Conservation (phyloP, 345 rosid genomes). For the Anastatica hierochuntica region DNA sequence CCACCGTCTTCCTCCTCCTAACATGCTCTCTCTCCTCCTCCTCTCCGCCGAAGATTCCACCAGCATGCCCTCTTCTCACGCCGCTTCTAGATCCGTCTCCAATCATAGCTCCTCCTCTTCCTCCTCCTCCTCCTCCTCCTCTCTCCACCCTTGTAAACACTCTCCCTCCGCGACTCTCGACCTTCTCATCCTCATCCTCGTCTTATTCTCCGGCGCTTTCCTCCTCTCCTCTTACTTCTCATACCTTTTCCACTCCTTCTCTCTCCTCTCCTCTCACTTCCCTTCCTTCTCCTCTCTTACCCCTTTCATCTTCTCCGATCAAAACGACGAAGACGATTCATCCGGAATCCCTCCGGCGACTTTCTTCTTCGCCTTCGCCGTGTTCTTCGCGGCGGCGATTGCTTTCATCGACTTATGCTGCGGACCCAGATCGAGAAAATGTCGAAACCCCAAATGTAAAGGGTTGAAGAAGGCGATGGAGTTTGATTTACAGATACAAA, state of each 20-base stretch:
- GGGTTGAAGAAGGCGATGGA: slow-evolving; percentile 87
- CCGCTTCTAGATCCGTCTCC: slow-evolving; percentile 22
- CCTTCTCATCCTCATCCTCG: slow-evolving; percentile 66
- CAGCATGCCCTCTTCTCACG: slow-evolving; percentile 25
- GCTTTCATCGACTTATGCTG: slow-evolving; percentile 33
- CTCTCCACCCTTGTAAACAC: slow-evolving; percentile 51
- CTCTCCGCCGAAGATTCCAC: slow-evolving; percentile 16
- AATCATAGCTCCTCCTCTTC: too few species aligned
- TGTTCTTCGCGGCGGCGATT: slow-evolving; percentile 38
- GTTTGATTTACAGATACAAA: slow-evolving; percentile 88
- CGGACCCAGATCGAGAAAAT: slow-evolving; percentile 72
- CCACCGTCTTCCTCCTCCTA: slow-evolving; percentile 12
- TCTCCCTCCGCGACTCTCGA: slow-evolving; percentile 84
- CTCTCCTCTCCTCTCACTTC: slow-evolving; percentile 56
- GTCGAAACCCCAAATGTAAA: slow-evolving; percentile 58
- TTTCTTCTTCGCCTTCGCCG: slow-evolving; percentile 47
- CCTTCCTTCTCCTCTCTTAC: slow-evolving; percentile 28
- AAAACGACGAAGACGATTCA: too few species aligned
- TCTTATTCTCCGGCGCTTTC: slow-evolving; percentile 67
- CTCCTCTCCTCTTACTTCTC: slow-evolving; percentile 76
- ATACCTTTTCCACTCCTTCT: slow-evolving; percentile 65
- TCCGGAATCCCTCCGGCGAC: slow-evolving; percentile 29
- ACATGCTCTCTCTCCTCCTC: slow-evolving; percentile 43
- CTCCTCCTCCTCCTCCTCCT: too few species aligned
- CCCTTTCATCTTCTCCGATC: not conserved